Evolutionary conservation across 495 filamentous ascomycete genomes (phyloP).

Genomic region (Aspergillus sparsus): DNA sequence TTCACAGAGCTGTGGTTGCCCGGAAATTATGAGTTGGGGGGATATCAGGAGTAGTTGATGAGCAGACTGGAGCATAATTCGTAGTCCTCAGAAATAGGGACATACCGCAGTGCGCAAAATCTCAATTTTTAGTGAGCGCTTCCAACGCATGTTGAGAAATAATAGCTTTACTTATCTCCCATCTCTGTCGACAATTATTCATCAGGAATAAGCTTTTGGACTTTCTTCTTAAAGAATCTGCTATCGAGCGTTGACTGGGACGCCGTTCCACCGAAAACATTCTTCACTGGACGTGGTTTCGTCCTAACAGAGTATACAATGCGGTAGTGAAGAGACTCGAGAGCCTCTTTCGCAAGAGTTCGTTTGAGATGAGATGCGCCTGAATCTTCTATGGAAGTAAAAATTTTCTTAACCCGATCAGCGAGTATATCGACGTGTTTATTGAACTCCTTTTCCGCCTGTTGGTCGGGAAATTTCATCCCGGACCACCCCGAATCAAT

Average conservation of each 20-base stretch:
- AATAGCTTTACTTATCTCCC: too few species aligned
- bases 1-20: too few species aligned
- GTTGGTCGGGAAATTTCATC: constrained; percentile 30
- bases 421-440: constrained; percentile 66
- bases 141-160: too few species aligned
- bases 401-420: constrained; percentile 62
- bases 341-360: constrained; percentile 68
- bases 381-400: constrained; percentile 69
- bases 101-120: too few species aligned
- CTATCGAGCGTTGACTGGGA: constrained; percentile 11
- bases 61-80: too few species aligned
- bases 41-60: too few species aligned
- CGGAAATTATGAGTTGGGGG: too few species aligned
- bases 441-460: constrained; percentile 61
- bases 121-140: too few species aligned
- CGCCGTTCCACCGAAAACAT: constrained; percentile 50
- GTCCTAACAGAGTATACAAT: constrained; percentile 70
- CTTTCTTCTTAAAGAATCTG: constrained; percentile 1
- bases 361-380: constrained; percentile 71
- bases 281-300: constrained; percentile 58
- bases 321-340: constrained; percentile 71
- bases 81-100: too few species aligned
- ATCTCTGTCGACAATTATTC: too few species aligned
- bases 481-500: constrained; percentile 62
- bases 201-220: neutral